Evolutionary conservation across 371 early-diverging fungal species (phyloP), one percentile per base, ranked within the genome.

Genomic region (Massospora cicadina): DNA sequence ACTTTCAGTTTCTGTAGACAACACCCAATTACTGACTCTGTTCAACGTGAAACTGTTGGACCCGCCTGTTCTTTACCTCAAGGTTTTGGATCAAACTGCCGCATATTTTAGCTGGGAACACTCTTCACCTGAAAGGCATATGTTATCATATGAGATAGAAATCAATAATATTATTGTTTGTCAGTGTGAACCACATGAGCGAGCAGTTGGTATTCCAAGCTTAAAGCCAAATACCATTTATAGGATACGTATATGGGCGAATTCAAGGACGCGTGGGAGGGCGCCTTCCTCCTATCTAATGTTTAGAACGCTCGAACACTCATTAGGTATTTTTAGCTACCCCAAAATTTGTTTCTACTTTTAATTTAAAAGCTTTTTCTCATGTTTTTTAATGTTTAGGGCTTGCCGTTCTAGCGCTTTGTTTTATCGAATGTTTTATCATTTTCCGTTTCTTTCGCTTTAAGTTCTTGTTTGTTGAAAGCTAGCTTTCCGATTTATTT

Each of bases 61-160:
- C 26, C 62, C 62, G 2, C 62, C 62, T 33, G 25, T n/a, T n/a
- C 33, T 62, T 21, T 62, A 33, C 43, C 23, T 62, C 32, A 62
- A 43, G 32, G 2, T 62, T 10, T 31, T 62, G 43, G 33, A 62
- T 17, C 30, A 62, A 10, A 33, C 31, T 62, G 31, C 62, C 25
- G 62, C 62, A n/a, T 43, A 62, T 26, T 33, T 62, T n/a, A 30
- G 31, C 17, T 62, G 62, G 62, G 62, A 62, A 33, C 62, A 62
- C 43, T n/a, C 31, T 23, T n/a, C 43, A 2, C 43, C 43, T 5
- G n/a, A 33, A 7, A n/a, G n/a, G 23, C 43, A 30, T 43, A 5
- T 62, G 12, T 26, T 33, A 21, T 24, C 33, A 23, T 62, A 62
- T n/a, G 33, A 62, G 31, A 43, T 62, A n/a, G 62, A 62, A 30